A percentile compares a stretch with the other conserved stretches of the same genome.
phyloP scores from a whole-genome alignment of 73 alveolate species.

The Paraurostyla sp. region DNA sequence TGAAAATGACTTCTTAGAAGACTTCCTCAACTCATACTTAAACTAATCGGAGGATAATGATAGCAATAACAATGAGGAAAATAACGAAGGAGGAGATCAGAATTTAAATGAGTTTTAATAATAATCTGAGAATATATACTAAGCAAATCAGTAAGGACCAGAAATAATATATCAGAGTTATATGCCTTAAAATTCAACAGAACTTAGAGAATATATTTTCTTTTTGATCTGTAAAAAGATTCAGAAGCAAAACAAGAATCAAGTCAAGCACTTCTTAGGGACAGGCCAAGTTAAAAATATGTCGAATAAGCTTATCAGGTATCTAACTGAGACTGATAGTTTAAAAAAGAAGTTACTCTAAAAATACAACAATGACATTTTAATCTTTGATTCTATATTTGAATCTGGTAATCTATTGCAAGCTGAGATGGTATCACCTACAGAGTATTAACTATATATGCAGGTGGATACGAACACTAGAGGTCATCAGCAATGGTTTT shows the following conservation, averaged over 20 bases:
- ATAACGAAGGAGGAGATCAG: neutral
- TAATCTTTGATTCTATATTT: conserved; percentile 82
- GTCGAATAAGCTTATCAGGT: conserved; percentile 12
- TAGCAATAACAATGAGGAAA: neutral
- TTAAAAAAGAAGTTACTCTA: neutral
- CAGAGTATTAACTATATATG: conserved; percentile 82
- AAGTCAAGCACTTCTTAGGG: conserved; percentile 31
- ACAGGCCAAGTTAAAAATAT: conserved; percentile 5
- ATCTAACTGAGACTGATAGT: conserved; percentile 3
- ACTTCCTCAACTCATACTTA: neutral
- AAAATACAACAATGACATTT: conserved; percentile 47
- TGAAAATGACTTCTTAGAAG: conserved; percentile 53
- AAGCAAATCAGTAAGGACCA: neutral
- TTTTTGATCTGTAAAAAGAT: conserved; percentile 53
- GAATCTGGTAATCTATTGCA: conserved; percentile 75
- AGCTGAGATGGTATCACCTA: conserved; percentile 62
- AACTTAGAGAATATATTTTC: conserved; percentile 53
- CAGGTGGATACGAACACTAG: conserved; percentile 91
- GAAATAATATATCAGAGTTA: conserved; percentile 46
- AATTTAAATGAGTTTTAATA: neutral
- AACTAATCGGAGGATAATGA: neutral
- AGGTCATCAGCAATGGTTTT: conserved; percentile 92
- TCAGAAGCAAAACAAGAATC: conserved; percentile 1
- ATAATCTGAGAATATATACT: neutral
- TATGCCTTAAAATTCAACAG: conserved; percentile 49